Conservation (phyloP, 306 rosid species). For the Inga oerstediana region DNA sequence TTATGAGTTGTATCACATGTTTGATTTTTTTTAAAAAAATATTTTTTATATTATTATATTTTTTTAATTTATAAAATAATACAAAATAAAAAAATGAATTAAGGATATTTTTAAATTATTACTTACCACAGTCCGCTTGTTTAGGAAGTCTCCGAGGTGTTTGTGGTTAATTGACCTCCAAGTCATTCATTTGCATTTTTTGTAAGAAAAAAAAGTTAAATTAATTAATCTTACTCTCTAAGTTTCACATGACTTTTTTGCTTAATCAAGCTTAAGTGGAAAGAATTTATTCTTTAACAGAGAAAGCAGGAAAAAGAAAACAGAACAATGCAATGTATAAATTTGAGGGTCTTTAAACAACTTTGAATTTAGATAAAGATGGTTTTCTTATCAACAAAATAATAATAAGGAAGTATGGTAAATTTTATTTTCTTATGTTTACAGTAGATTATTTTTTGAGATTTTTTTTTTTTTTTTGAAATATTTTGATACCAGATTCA, state of each 20-base stretch:
- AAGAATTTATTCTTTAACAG: neutral
- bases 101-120: neutral
- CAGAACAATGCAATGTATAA: neutral
- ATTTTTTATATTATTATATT: neutral
- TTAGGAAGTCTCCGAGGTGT: neutral
- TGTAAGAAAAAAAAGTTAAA: neutral
- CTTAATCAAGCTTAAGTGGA: neutral
- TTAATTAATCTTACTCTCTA: neutral
- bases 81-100: neutral
- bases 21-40: neutral
- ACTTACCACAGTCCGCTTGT: neutral
- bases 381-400: neutral
- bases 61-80: neutral
- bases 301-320: neutral
- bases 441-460: neutral
- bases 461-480: neutral
- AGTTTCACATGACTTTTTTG: neutral
- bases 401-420: neutral
- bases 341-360: neutral
- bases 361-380: neutral
- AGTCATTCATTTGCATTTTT: neutral
- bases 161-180: slow-evolving; percentile 20
- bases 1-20: neutral
- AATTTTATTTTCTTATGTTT: neutral
- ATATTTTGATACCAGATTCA: neutral